Evolutionary conservation across 2,329 filamentous ascomycete genomes (phyloP).

Genomic region (Fusarium udum): DNA sequence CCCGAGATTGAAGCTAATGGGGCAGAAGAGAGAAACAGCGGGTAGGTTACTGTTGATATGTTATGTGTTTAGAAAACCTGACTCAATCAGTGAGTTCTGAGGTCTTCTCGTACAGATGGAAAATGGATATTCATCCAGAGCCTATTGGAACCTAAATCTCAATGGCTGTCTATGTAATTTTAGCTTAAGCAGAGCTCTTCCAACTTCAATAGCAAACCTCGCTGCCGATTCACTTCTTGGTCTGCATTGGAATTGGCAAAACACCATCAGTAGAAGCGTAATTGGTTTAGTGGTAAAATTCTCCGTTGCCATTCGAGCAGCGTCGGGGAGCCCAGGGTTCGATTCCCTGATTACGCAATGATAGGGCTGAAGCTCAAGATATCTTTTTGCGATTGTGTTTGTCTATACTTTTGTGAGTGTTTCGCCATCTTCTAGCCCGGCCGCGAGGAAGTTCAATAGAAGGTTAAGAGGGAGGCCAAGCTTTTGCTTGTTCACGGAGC

Average conservation of each 20-base stretch:
- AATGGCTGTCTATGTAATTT: neutral
- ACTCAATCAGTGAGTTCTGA: no score
- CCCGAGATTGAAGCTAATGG: neutral
- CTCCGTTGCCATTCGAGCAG: neutral
- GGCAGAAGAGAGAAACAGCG: neutral
- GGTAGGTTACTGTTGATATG: neutral
- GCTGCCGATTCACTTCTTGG: accelerated
- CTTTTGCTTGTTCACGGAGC: neutral
- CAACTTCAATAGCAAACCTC: neutral
- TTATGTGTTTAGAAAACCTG: accelerated
- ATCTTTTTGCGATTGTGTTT: neutral
- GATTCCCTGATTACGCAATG: neutral
- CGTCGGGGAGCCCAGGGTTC: neutral
- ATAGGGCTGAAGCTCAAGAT: neutral
- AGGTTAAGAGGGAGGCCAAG: neutral
- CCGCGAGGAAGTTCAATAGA: accelerated
- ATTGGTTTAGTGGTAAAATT: slow-evolving; percentile 1
- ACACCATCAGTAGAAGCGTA: neutral
- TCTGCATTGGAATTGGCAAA: accelerated
- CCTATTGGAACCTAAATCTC: neutral
- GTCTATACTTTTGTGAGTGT: accelerated
- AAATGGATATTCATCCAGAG: neutral
- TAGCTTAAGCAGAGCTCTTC: neutral
- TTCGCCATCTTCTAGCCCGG: no score
- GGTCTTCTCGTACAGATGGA: neutral